Percentiles rank a stretch among this genome's conserved stretches.
These are phyloP conservation scores for Linderina pennispora DNA, from an alignment of 192 early-diverging fungal genomes.

Conservation along the genomic window DNA sequence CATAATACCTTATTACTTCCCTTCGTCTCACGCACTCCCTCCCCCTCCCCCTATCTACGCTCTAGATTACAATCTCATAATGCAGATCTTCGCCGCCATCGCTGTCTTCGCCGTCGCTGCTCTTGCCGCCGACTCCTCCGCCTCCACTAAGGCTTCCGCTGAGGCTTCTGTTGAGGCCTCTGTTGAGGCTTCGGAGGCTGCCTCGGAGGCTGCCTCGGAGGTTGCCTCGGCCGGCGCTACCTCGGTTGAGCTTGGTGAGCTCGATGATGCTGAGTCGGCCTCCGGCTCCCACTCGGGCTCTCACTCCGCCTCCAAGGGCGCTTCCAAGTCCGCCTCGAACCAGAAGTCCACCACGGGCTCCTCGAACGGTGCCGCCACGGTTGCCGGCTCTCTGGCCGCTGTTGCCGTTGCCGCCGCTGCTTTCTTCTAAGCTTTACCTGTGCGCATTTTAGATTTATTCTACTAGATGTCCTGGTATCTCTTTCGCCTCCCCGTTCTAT, in stretches of 20 bases:
- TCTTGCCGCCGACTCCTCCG: constrained; percentile 18
- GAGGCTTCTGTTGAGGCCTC: constrained; percentile 1
- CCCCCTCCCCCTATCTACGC: background rate
- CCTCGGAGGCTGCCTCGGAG: too few species aligned
- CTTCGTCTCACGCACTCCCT: too few species aligned
- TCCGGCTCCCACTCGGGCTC: background rate
- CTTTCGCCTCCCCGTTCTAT: too few species aligned
- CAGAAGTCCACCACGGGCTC: background rate
- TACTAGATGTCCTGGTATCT: too few species aligned
- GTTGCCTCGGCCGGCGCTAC: background rate
- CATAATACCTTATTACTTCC: too few species aligned
- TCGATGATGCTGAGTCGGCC: too few species aligned
- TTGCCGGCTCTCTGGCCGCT: constrained; percentile 26
- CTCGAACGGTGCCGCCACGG: constrained; percentile 26
- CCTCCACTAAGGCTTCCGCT: background rate
- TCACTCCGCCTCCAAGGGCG: background rate
- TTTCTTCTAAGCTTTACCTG: constrained; percentile 24
- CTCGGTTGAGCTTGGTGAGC: background rate
- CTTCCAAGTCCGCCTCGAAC: background rate
- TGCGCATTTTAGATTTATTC: constrained; percentile 4
- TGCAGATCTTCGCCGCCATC: constrained; percentile 34
- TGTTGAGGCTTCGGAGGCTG: background rate
- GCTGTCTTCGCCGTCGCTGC: constrained; percentile 25
- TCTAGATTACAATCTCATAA: constrained; percentile 9
- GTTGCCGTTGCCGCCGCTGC: constrained; percentile 30